Evolutionary conservation across 2,329 filamentous ascomycete species (phyloP).

Genomic region (Septoria petroselini): DNA sequence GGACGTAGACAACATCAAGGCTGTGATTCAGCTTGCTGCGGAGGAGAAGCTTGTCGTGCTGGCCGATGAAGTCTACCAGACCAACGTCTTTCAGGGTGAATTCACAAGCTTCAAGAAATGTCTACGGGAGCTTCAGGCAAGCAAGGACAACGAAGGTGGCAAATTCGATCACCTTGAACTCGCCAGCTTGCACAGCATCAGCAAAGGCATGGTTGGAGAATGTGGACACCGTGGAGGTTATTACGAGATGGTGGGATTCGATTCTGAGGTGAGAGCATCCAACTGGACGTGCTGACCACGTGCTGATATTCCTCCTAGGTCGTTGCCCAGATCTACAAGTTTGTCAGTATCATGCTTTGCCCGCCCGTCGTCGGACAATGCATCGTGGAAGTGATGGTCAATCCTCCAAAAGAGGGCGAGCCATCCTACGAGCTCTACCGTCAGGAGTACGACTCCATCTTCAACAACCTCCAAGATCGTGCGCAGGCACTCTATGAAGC

Average conservation of each 20-base stretch:
- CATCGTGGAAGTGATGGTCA: conserved; percentile 95
- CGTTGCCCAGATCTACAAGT: conserved; percentile 95
- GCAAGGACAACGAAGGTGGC: conserved; percentile 58
- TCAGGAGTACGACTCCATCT: conserved; percentile 80
- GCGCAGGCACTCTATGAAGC: conserved; percentile 84
- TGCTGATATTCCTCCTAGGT: conserved; percentile 54
- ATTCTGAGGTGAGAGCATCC: conserved; percentile 43
- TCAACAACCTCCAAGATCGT: conserved; percentile 70
- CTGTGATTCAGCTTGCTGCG: conserved; percentile 81
- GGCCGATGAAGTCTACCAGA: conserved; percentile 98
- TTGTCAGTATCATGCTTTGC: conserved; percentile 94
- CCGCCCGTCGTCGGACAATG: conserved; percentile 94
- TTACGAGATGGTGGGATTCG: conserved; percentile 92
- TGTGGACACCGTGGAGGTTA: conserved; percentile 97
- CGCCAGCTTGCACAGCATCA: conserved; percentile 86
- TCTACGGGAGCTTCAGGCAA: conserved; percentile 74
- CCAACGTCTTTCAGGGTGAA: conserved; percentile 91
- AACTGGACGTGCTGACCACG: not conserved
- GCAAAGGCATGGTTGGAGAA: conserved; percentile 98
- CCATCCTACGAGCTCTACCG: conserved; percentile 81
- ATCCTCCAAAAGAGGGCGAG: conserved; percentile 80
- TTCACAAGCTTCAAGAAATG: conserved; percentile 95
- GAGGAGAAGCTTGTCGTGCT: conserved; percentile 84
- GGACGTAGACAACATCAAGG: conserved; percentile 71
- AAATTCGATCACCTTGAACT: conserved; percentile 84